Base-by-base conservation (phyloP, 2,329 filamentous ascomycete species). In the Aureobasidium sp. region DNA sequence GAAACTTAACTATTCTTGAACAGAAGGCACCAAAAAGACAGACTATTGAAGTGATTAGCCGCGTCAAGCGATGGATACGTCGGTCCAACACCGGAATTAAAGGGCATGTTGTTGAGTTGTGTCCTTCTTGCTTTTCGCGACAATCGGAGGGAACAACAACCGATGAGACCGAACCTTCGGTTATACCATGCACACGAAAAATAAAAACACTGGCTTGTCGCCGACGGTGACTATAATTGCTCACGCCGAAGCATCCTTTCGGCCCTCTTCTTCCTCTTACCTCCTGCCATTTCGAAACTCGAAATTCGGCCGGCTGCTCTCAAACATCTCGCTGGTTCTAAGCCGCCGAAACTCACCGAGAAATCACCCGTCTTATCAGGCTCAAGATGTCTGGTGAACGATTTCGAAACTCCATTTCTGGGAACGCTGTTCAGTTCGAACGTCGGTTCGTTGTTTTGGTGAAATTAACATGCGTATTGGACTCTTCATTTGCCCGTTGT, bases 1-100 rank as follows among this genome's bases (percentile, higher is more conserved):
- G 43, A 55, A 55, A 55, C 51, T n/a, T 37, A 43, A 53, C 37
- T 55, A 55, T 55, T 43, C 51, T 43, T 55, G 31, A 42, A 46
- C 43, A 29, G 42, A 45, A 23, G n/a, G n/a, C 38, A 23, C 40
- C 40, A 43, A 53, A 31, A 9, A 19, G 33, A 43, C 25, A 55
- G 38, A 55, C 51, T 55, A 55, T 55, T 55, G 51, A 43, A 38
- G 23, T 55, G 51, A 40, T 55, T 43, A 55, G 51, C 51, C 51
- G 51, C 51, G 37, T 29, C 38, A 55, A 55, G 37, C 51, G 51
- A 55, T 55, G 21, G 51, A 33, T 29, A 37, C 49, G 35, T 35
- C 51, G 51, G 51, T 43, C 51, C 51, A 55, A 55, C 51, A 43
- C 51, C 51, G 51, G 51, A 25, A 31, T 43, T 31, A 33, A 55